phyloP scores from a whole-genome alignment of 2,329 filamentous ascomycete genomes.

The Raffaelea ambrosiae region DNA sequence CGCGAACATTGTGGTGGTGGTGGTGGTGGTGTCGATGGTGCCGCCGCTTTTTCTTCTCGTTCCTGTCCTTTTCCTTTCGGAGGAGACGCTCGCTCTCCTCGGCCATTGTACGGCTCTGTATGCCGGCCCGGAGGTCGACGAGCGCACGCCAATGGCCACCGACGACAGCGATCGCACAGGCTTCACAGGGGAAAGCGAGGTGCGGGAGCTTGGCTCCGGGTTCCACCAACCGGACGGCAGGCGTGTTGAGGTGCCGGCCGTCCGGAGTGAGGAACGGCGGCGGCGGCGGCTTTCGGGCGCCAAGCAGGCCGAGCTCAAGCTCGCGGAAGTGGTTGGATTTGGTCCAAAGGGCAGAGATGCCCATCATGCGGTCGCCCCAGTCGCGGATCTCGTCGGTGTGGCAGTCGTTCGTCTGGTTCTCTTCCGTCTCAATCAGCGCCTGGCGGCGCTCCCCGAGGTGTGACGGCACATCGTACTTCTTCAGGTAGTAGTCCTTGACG shows the following conservation, averaged over 20 bases:
- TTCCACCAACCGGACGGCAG: no score
- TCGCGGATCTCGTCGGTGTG: constrained; percentile 5
- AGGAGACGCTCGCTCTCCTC: no score
- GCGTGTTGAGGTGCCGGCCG: no score
- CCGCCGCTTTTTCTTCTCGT: no score
- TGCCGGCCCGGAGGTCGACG: constrained; percentile 33
- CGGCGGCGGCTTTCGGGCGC: background rate
- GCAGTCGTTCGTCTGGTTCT: no score
- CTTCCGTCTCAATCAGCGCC: no score
- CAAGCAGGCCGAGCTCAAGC: constrained; percentile 6
- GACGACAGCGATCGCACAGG: constrained; percentile 42
- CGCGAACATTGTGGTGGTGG: no score
- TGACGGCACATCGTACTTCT: background rate
- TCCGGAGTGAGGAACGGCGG: background rate
- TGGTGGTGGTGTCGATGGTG: no score
- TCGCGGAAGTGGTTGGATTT: constrained; percentile 4
- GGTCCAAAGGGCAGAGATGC: constrained; percentile 13
- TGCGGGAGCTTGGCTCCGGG: no score
- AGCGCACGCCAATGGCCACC: constrained; percentile 23
- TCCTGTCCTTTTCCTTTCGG: no score
- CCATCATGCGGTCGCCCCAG: constrained; percentile 14
- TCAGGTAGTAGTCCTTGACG: background rate
- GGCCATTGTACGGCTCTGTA: constrained; percentile 29
- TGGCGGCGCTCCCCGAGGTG: no score
- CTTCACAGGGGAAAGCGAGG: constrained; percentile 33